phyloP scores from a whole-genome alignment of 176 grass and related monocot species.

The Urochloa ruziziensis region DNA sequence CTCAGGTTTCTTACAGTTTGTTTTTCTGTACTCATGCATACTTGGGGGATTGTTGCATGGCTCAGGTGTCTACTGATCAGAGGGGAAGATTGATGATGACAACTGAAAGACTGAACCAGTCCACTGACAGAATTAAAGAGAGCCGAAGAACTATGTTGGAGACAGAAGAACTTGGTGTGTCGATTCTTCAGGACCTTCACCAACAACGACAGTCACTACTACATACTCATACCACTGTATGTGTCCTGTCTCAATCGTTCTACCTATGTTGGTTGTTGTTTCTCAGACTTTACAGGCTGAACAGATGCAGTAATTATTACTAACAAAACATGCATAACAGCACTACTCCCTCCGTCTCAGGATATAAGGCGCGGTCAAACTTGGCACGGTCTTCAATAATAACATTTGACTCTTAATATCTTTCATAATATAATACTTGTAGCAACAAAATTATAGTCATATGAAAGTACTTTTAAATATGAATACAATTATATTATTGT shows the following conservation, averaged over 20 bases:
- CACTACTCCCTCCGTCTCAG: too few relatives aligned
- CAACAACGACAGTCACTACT: slow-evolving; percentile 89
- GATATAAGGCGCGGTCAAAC: too few relatives aligned
- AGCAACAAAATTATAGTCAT: too few relatives aligned
- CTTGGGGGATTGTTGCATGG: neutral
- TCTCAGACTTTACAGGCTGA: neutral
- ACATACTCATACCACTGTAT: slow-evolving; percentile 81
- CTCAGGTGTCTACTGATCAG: slow-evolving; percentile 85
- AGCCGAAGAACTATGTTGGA: slow-evolving; percentile 75
- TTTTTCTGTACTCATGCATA: slow-evolving; percentile 26
- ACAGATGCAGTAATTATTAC: neutral
- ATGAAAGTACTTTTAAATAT: too few relatives aligned
- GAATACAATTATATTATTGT: too few relatives aligned
- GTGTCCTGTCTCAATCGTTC: slow-evolving; percentile 28
- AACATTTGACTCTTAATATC: too few relatives aligned
- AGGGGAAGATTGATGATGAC: slow-evolving; percentile 81
- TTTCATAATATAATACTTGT: too few relatives aligned
- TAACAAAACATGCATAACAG: neutral
- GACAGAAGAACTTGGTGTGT: slow-evolving; percentile 82
- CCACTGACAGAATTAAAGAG: slow-evolving; percentile 77
- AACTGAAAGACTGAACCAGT: slow-evolving; percentile 85
- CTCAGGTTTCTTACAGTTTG: slow-evolving; percentile 8
- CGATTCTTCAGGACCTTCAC: slow-evolving; percentile 93
- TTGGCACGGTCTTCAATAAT: too few relatives aligned
- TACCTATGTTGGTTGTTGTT: neutral